phyloP scores from a whole-genome alignment of 805 yeast genomes.

The Yarrowia bubula region DNA sequence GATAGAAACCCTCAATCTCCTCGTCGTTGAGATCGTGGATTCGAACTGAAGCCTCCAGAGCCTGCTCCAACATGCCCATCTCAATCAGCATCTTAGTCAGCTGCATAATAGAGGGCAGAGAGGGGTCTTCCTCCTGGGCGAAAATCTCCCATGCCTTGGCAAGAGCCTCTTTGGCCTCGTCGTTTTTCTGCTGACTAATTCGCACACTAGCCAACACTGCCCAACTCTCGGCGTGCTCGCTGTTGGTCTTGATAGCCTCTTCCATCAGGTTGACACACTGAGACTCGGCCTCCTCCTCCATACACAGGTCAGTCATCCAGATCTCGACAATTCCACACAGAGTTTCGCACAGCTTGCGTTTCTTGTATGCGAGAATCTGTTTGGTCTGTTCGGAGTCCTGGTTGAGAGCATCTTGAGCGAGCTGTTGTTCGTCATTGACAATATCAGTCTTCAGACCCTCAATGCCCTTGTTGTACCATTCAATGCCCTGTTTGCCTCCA shows the following conservation, averaged over 20 bases:
- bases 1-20: constrained; percentile 74
- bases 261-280: constrained; percentile 72
- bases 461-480: constrained; percentile 61
- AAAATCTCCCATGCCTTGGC: constrained; percentile 70
- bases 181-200: constrained; percentile 74
- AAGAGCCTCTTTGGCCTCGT: constrained; percentile 72
- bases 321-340: constrained; percentile 77
- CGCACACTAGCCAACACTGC: constrained; percentile 80
- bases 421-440: constrained; percentile 33
- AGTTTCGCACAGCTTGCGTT: constrained; percentile 69
- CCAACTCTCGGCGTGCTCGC: constrained; percentile 73
- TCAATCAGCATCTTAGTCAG: constrained; percentile 76
- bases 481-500: constrained; percentile 76
- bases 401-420: constrained; percentile 17
- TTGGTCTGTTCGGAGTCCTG: constrained; percentile 29
- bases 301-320: constrained; percentile 97
- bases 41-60: constrained; percentile 60
- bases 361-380: constrained; percentile 39
- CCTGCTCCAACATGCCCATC: constrained; percentile 65
- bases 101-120: constrained; percentile 67
- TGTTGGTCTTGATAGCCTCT: constrained; percentile 55
- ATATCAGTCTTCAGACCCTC: constrained; percentile 48
- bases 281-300: constrained; percentile 84
- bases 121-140: constrained; percentile 44
- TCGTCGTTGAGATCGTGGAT: constrained; percentile 81